Base-by-base conservation (phyloP, 257 asterid species). In the Apocynum venetum region DNA sequence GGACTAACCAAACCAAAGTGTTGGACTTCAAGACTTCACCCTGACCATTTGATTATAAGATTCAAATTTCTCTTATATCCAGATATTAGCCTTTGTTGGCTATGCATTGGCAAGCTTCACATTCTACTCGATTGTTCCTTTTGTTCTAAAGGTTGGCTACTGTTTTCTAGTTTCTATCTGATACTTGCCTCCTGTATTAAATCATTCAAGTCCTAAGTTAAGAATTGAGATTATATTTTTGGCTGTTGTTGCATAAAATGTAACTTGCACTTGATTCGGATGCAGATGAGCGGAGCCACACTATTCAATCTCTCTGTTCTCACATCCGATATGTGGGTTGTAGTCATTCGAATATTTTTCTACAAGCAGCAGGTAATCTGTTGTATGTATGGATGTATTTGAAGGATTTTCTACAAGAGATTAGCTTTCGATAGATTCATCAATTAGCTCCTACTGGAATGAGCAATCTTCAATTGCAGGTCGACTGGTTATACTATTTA, bases 251-350 rank as follows among this genome's bases (percentile, higher is more conserved):
- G 48, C 31, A 65, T 7, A 20, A 38, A 44, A 31, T 6, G 0
- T 9, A 70, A 47, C 40, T 48, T 46, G 6, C 12, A 4, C 2
- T 3, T 52, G 41, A 63, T 61, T 31, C 72, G 53, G 65, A 2
- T 46, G 57, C 90, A 93, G 98, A 85, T 82, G 85, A 83, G 94
- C 72, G 98, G 98, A 77, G 82, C 98, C 44, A 89, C 98, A 17
- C 73, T 93, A 77, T 88, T 90, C 84, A 91, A 87, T 84, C 94
- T 93, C 41, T 93, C 98, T 19, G 83, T 93, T 68, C 88, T 93
- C 12, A 93, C 98, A 75, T 89, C 97, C 9, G 93, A 89, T 80
- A 86, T 93, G 90, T 93, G 97, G 96, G 97, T 96, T 40, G 96
- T 90, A 80, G 85, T 81, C 49, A 64, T 91, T 41, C 85, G 91